Evolutionary conservation across 1,284 basidiomycete genomes (phyloP).

Genomic region (Puccinia brachypodii): DNA sequence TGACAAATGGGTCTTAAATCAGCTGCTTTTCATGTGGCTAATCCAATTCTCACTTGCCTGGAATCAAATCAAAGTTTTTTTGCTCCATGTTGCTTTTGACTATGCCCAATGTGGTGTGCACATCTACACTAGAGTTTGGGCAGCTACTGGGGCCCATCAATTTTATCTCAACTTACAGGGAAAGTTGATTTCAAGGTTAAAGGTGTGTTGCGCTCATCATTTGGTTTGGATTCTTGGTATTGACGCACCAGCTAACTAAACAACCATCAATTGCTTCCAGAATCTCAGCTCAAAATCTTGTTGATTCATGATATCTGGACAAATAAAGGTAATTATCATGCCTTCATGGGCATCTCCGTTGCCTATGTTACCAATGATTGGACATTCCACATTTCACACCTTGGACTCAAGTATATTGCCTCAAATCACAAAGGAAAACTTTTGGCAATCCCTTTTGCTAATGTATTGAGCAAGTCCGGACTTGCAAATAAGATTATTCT

Average conservation of each 20-base stretch:
- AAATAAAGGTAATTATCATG: constrained; percentile 11
- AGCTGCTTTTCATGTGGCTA: background rate
- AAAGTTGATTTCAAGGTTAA: background rate
- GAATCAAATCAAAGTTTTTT: background rate
- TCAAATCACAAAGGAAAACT: constrained; percentile 13
- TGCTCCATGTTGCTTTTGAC: background rate
- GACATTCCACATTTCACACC: background rate
- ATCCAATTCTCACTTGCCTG: background rate
- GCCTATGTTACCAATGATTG: constrained; percentile 8
- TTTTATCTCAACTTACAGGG: background rate
- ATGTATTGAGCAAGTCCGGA: background rate
- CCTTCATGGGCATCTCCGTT: constrained; percentile 15
- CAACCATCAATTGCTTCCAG: background rate
- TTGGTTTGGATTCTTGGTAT: background rate
- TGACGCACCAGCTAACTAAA: background rate
- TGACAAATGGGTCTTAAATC: background rate
- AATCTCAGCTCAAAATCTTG: background rate
- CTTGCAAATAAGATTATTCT: constrained; percentile 20
- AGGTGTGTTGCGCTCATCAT: background rate
- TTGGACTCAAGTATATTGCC: constrained; percentile 9
- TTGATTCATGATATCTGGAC: constrained; percentile 30
- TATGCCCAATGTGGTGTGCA: background rate
- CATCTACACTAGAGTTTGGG: background rate
- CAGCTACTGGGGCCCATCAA: background rate
- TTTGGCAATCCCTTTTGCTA: constrained; percentile 22